A percentile compares a stretch with the other conserved stretches of the same genome.
These are phyloP conservation scores for Leptographium lundbergii DNA, from an alignment of 2,329 filamentous ascomycete genomes.

Conservation along the genomic window DNA sequence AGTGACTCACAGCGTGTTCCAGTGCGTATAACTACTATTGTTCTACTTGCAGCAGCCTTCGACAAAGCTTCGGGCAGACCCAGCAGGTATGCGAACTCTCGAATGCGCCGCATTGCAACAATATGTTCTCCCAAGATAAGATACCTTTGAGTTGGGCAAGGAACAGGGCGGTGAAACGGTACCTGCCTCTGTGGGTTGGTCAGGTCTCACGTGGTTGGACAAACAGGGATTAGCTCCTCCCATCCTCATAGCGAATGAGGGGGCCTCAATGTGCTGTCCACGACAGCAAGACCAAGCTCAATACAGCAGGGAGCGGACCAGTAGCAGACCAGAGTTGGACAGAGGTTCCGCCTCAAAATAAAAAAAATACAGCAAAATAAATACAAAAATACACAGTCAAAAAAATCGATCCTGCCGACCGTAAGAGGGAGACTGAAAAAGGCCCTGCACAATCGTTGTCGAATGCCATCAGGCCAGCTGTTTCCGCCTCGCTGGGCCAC, in stretches of 20 bases:
- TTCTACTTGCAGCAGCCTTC: background rate
- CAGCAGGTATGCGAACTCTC: background rate
- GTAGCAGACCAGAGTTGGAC: background rate
- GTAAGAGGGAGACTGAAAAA: background rate
- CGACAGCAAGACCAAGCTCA: conserved; percentile 2
- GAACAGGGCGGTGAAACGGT: background rate
- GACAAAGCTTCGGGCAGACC: background rate
- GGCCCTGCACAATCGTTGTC: background rate
- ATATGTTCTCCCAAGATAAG: too few relatives aligned
- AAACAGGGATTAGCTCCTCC: conserved; percentile 6
- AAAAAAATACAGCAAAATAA: conserved; percentile 4
- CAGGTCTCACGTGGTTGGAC: conserved; percentile 1
- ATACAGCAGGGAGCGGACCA: background rate
- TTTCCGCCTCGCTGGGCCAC: background rate
- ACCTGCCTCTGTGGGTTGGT: background rate
- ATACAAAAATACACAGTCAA: conserved; percentile 1
- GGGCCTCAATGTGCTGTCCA: conserved; percentile 1
- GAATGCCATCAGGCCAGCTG: background rate
- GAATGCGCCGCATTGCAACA: background rate
- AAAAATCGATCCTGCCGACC: background rate
- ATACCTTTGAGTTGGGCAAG: background rate
- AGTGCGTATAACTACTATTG: too few relatives aligned
- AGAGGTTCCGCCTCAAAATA: conserved; percentile 6
- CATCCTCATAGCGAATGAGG: background rate
- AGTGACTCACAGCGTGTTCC: too few relatives aligned